Evolutionary conservation across 768 basidiomycete genomes (phyloP), one percentile per base, ranked within the genome.

Genomic region (Leccinum subtestaceum): DNA sequence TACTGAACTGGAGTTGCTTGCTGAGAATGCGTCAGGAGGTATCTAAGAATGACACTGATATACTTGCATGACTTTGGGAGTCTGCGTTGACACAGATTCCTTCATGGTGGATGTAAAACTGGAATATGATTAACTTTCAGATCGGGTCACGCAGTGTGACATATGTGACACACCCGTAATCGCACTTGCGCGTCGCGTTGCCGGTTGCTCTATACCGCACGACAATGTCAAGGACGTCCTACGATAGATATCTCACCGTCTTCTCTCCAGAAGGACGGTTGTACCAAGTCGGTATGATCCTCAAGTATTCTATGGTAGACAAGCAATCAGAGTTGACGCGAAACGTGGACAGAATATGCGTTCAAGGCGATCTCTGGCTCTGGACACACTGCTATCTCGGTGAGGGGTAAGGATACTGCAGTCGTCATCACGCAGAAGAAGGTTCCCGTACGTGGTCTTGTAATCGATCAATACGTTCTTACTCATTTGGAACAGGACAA

Each of bases 311-410:
- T 10, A 17, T 52, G 36, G 1, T 4, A 13, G 8, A 12, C 2
- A 25, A 8, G 36, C 46, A 31, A 49, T 13, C 49, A 34, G 11
- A 36, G 19, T 25, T 56, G 51, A 59, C 46, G 66, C 59, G 62
- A 60, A 59, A 59, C 29, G 55, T 60, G 54, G 29, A 53, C 61
- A 98, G 95, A 98, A 78, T 98, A 98, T 81, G 96, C 97, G 27
- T 98, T 98, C 88, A 99, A 98, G 76, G 97, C 97, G 51, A 98
- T 98, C 74, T 93, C 95, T 62, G 94, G 93, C 56, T 94, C 95
- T 1, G 96, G 95, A 1, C 93, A 98, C 69, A 98, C 97, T 2
- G 86, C 96, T 1, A 83, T 99, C 53, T 84, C 95, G 17, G 90
- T 98, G 48, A 80, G 96, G 68, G 97, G 97, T 17, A 92, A 92